Base-by-base conservation (phyloP, 768 basidiomycete species). In the Floccularia luteovirens region DNA sequence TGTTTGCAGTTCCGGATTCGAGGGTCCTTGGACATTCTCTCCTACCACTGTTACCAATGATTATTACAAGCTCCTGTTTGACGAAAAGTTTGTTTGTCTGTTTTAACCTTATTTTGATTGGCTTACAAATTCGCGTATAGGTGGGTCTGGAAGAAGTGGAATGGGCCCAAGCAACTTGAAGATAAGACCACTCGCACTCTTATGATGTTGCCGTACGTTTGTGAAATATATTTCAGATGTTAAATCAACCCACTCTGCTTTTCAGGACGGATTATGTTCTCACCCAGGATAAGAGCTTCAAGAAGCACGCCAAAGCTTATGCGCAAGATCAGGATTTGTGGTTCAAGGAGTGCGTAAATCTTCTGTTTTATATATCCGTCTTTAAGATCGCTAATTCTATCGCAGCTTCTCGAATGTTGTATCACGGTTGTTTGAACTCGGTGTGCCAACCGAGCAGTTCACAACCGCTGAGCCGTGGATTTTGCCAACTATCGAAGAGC, bases 141-240 rank as follows among this genome's bases (percentile, higher is more conserved):
- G 8, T 90, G 88, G 87, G 71, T 79, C n/a, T 94, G 92, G 92
- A 85, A 75, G 65, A 94, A 92, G 63, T 97, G 94, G 91, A 64
- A 67, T 45, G 93, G 90, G 38, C 90, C 92, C 16, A 91, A 90
- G 67, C 93, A 96, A 66, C 81, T 84, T 42, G 81, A 87, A 62
- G 94, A 97, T 67, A 92, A 90, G 76, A 79, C 76, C 63, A 92
- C 91, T 30, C 75, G 75, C 51, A 61, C 78, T 19, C 69, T 97
- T 38, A 97, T 97, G 93, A 97, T 97, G 93, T 67, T 97, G 32
- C 91, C 91, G 82, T 90, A 59, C 41, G 84, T 76, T n/a, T n/a
- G n/a, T n/a, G n/a, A n/a, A n/a, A 6, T 30, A 31, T n/a, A 23
- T 21, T 19, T 39, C 32, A 12, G n/a, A n/a, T n/a, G n/a, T n/a